Evolutionary conservation across 768 basidiomycete species (phyloP), one percentile per base, ranked within the genome.

Genomic region (Pisolithus tinctorius): DNA sequence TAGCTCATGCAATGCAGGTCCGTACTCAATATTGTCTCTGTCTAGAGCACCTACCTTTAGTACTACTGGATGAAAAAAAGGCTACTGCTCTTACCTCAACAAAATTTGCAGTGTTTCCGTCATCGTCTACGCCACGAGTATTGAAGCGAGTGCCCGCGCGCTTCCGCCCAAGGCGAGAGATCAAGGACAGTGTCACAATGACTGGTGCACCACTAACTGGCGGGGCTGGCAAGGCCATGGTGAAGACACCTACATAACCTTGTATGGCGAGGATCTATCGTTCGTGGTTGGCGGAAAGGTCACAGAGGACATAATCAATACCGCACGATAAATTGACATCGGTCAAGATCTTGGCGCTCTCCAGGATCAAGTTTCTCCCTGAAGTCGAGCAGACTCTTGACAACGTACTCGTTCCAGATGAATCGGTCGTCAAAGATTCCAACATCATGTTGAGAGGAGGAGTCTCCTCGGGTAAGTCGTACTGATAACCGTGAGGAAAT

Each of bases 121-220:
- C 89, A 63, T 96, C 94, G 62, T 97, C 94, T 9, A 98, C 88
- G 2, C 95, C 95, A 52, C 95, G 80, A 11, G 93, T 93, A 65
- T 96, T 97, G 73, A 98, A 99, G 37, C 96, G 82, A 17, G 96
- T 97, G 3, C 96, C 96, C 25, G 96, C 94, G 57, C 95, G 79
- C 70, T 92, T 94, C 85, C 90, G 94, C 9, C 93, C 86, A 4
- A 98, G 76, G 38, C 96, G 76, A 11, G 88, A 92, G 46, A 97
- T 86, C 51, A 99, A 70, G 4, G 84, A 81, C 20, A 96, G 66
- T 1, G 88, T 88, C 4, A 81, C 87, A 52, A 89, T 74, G 17
- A 77, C 76, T 6, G 85, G 91, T 30, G 79, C 67, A n/a, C 83
- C 85, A 66, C 82, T 78, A 30, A 81, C 82, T 20, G 88, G 88